A percentile compares a stretch with the other conserved stretches of the same genome.
Conservation (phyloP, 352 stramenopile species). For the Pythium folliculosum region DNA sequence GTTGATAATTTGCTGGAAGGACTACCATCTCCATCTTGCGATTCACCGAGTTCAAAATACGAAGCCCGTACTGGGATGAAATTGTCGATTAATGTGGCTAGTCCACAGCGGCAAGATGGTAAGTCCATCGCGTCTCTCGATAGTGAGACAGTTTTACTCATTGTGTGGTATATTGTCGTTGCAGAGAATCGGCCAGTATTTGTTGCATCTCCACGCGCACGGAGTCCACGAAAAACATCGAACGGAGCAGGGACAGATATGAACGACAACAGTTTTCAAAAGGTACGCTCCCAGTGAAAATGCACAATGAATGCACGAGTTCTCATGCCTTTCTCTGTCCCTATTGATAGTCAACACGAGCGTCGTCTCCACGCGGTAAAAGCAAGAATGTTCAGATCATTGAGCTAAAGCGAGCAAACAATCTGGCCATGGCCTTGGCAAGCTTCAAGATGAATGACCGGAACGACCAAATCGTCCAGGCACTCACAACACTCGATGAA, state of each 20-base stretch:
- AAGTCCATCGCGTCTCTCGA: neutral
- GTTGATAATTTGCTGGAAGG: neutral
- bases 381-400: constrained; percentile 78
- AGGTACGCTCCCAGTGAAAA: constrained; percentile 35
- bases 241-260: constrained; percentile 15
- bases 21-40: neutral
- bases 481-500: constrained; percentile 65
- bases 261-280: constrained; percentile 49
- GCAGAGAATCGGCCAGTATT: constrained; percentile 51
- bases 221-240: constrained; percentile 33
- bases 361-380: constrained; percentile 68
- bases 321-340: constrained; percentile 9
- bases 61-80: constrained; percentile 49
- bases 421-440: constrained; percentile 66
- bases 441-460: constrained; percentile 79
- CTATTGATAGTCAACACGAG: constrained; percentile 34
- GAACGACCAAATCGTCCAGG: constrained; percentile 64
- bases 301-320: neutral
- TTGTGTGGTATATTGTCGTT: no score
- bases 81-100: constrained; percentile 53
- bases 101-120: constrained; percentile 48
- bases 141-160: no score
- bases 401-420: constrained; percentile 80
- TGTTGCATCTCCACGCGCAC: constrained; percentile 52
- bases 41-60: constrained; percentile 40